Conservation (phyloP, 2,329 filamentous ascomycete genomes). For the Diaporthe sp. region DNA sequence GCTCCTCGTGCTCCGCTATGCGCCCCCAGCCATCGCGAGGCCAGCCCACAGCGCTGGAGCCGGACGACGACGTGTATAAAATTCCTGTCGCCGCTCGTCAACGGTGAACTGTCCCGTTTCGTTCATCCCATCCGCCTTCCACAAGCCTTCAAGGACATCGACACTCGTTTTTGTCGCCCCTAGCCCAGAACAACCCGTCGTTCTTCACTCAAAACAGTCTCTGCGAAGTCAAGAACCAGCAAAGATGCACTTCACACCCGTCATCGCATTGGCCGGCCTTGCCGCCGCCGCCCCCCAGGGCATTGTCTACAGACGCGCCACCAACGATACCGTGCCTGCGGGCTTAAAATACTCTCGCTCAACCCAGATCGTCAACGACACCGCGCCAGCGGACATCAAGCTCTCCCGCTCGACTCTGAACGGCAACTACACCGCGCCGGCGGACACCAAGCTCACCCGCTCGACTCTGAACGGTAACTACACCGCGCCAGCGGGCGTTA, state of each 20-base stretch:
- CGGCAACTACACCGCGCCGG: neutral
- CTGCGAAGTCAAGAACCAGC: neutral
- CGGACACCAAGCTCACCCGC: neutral
- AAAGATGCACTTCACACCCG: constrained; percentile 33
- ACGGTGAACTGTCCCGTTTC: neutral
- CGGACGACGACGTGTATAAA: constrained; percentile 27
- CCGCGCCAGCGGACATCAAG: neutral
- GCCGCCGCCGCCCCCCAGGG: constrained; percentile 31
- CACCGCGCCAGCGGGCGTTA: neutral
- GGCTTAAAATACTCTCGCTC: neutral
- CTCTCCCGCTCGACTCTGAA: neutral
- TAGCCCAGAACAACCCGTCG: neutral
- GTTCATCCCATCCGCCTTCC: constrained; percentile 8
- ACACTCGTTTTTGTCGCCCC: constrained; percentile 16
- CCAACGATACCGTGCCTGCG: constrained; percentile 11
- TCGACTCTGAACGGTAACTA: neutral
- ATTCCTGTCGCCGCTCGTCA: constrained; percentile 11
- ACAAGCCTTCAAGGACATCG: constrained; percentile 1
- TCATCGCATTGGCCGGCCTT: constrained; percentile 33
- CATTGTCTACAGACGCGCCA: neutral
- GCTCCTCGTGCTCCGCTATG: constrained; percentile 15
- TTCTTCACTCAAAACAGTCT: neutral
- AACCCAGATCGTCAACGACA: neutral
- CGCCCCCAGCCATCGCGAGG: constrained; percentile 21
- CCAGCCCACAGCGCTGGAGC: constrained; percentile 21